These are phyloP conservation scores for Eucalyptus dawsonii DNA, from an alignment of 345 rosid genomes.

Conservation along the genomic window DNA sequence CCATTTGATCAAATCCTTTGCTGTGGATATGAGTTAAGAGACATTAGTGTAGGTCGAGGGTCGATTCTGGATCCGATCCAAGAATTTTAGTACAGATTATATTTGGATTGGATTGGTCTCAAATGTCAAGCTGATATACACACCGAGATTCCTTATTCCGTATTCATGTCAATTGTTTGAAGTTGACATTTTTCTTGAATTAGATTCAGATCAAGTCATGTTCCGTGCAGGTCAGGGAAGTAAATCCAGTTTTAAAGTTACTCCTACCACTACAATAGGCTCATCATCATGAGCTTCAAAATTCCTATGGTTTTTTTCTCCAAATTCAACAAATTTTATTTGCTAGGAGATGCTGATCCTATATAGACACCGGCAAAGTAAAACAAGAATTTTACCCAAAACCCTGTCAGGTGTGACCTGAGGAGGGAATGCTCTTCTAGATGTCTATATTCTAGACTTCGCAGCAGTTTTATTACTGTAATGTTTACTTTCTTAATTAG, in stretches of 20 bases:
- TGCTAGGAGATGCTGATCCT: neutral
- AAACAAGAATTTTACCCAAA: neutral
- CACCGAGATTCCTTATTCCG: neutral
- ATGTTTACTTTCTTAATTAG: neutral
- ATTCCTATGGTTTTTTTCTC: neutral
- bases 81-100: neutral
- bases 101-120: neutral
- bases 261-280: neutral
- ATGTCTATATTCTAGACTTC: neutral
- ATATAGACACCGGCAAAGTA: neutral
- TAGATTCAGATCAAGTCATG: neutral
- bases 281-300: neutral
- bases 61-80: neutral
- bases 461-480: neutral
- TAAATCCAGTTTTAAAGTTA: neutral
- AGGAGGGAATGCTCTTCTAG: neutral
- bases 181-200: neutral
- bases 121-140: neutral
- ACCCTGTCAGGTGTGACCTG: neutral
- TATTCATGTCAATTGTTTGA: neutral
- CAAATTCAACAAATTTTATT: neutral
- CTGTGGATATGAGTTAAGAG: neutral
- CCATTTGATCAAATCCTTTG: neutral
- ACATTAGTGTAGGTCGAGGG: neutral
- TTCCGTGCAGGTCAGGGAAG: neutral